Conservation (phyloP, 2,329 filamentous ascomycete genomes). For the Conoideocrella luteorostrata region DNA sequence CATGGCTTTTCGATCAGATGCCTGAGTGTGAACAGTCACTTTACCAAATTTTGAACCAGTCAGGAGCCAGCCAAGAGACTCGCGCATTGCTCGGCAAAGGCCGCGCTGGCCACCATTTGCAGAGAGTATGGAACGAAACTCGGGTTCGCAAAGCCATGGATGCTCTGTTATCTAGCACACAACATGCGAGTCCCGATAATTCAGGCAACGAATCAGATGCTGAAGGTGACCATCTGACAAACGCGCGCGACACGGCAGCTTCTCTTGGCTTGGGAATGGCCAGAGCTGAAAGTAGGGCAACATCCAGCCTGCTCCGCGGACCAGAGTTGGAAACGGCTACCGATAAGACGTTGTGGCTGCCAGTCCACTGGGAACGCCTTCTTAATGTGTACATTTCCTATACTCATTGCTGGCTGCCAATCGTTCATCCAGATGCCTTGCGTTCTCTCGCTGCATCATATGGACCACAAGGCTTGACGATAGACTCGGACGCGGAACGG, state of each 20-base stretch:
- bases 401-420: constrained; percentile 70
- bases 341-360: constrained; percentile 28
- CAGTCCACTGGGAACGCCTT: constrained; percentile 50
- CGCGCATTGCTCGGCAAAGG: constrained; percentile 45
- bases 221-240: constrained; percentile 16
- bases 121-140: constrained; percentile 58
- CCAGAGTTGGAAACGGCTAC: neutral
- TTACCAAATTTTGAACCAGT: constrained; percentile 43
- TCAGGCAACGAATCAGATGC: constrained; percentile 27
- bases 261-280: too few relatives aligned
- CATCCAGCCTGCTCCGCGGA: too few relatives aligned
- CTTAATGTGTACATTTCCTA: constrained; percentile 70
- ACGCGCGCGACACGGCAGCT: neutral
- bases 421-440: constrained; percentile 60
- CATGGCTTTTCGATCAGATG: constrained; percentile 58
- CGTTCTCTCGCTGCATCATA: constrained; percentile 42
- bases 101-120: constrained; percentile 47
- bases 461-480: constrained; percentile 24
- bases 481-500: constrained; percentile 20
- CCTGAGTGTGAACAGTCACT: constrained; percentile 54
- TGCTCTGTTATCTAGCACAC: constrained; percentile 46
- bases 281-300: too few relatives aligned
- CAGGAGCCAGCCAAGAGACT: constrained; percentile 33
- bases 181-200: constrained; percentile 24
- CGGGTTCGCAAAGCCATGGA: constrained; percentile 58